Evolutionary conservation across 2,329 filamentous ascomycete species (phyloP).

Genomic region (Rutstroemia sydowiana): DNA sequence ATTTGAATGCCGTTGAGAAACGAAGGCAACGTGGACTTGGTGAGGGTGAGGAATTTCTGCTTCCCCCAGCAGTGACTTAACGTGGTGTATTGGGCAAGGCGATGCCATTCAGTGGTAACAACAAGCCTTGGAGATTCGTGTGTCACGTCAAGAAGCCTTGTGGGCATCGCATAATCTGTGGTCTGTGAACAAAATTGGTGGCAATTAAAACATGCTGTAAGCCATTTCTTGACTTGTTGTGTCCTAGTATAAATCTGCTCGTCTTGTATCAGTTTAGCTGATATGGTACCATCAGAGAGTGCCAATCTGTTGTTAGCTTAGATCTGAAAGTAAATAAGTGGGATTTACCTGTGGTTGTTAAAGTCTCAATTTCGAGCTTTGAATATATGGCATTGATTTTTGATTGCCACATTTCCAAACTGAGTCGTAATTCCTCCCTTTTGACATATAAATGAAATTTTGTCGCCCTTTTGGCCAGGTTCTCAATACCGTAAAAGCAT

Average conservation of each 20-base stretch:
- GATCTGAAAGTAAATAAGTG: too few species aligned
- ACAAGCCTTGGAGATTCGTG: background rate
- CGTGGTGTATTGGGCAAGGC: background rate
- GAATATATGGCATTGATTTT: too few species aligned
- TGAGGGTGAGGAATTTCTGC: background rate
- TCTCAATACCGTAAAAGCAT: too few species aligned
- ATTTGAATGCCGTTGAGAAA: background rate
- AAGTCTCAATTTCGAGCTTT: too few species aligned
- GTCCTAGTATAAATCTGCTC: background rate
- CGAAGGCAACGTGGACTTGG: background rate
- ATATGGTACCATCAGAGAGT: too few species aligned
- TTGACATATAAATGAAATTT: too few species aligned
- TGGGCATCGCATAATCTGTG: background rate
- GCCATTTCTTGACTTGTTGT: background rate
- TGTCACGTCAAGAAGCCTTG: background rate
- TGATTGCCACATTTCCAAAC: too few species aligned
- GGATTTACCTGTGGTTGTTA: too few species aligned
- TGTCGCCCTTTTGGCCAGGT: too few species aligned
- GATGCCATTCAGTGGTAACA: background rate
- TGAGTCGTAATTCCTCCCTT: too few species aligned
- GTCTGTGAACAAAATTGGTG: background rate
- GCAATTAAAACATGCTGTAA: background rate
- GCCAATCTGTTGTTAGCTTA: too few species aligned
- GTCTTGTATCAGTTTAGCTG: background rate
- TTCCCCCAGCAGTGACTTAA: background rate